Evolutionary conservation across 805 yeast genomes (phyloP).

Genomic region (Hanseniaspora pseudoguilliermondii): DNA sequence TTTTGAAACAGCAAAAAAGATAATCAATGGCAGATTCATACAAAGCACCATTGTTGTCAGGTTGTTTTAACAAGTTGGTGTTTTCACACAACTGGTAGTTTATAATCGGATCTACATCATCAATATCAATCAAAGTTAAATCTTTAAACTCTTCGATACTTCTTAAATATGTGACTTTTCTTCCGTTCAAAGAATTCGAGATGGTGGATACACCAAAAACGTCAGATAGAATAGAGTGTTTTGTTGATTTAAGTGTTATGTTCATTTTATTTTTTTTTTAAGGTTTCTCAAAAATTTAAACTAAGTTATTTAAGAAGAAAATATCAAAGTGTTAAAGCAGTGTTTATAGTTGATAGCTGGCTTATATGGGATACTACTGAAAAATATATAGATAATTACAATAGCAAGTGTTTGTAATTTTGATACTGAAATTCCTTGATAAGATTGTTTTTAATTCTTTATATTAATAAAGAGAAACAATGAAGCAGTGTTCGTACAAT

Average conservation of each 20-base stretch:
- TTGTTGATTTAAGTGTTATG: background rate
- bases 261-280: background rate
- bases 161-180: constrained; percentile 1
- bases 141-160: constrained; percentile 17
- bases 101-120: constrained; percentile 23
- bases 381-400: too few relatives aligned
- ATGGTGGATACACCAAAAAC: background rate
- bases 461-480: too few relatives aligned
- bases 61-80: constrained; percentile 18
- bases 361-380: too few relatives aligned
- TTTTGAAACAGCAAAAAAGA: constrained; percentile 5
- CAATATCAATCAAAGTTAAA: constrained; percentile 15
- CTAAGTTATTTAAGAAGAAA: too few relatives aligned
- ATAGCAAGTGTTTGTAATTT: too few relatives aligned
- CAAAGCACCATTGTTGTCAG: constrained; percentile 22
- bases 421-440: too few relatives aligned
- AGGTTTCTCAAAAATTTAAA: too few relatives aligned
- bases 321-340: too few relatives aligned
- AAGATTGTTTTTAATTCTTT: too few relatives aligned
- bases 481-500: too few relatives aligned
- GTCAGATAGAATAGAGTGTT: constrained; percentile 2
- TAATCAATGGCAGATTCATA: constrained; percentile 10
- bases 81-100: constrained; percentile 26
- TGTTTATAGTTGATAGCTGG: too few relatives aligned
- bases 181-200: background rate